Evolutionary conservation across 257 asterid species (phyloP), one percentile per base, ranked within the genome.

Genomic region (Nicotiana paniculata): DNA sequence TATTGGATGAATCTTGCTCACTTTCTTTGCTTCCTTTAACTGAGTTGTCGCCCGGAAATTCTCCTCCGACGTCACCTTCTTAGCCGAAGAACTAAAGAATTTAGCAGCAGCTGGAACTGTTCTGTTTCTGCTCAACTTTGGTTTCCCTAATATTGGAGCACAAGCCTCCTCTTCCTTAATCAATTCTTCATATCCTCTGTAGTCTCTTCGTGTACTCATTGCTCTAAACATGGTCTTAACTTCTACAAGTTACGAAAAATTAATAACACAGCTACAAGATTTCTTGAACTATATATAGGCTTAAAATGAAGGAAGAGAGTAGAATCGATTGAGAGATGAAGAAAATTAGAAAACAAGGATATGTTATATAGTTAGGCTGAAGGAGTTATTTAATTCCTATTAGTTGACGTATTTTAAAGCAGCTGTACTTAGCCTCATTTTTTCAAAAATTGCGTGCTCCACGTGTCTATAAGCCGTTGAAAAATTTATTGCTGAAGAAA

Each of bases 181-280:
- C 28, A 92, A 80, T 63, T 87, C 88, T 77, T 87, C 93, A 63
- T 93, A 93, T 1, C 93, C 91, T 16, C 82, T 51, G 13, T 63
- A 82, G 81, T 85, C 74, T 54, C 85, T 85, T 81, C 95, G 80
- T 37, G 89, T 87, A 86, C 95, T 93, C 82, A 92, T 32, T 54
- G 93, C 91, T 88, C 97, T 90, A 53, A 93, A 86, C 97, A 93
- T 93, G 77, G 85, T 58, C 62, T 67, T 10, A 3, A 24, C 17
- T 77, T 30, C 11, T 59, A 35, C 39, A 8, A 13, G 24, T 61
- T 5, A 57, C 5, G 11, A 53, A 55, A 37, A 77, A 18, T n/a
- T n/a, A n/a, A n/a, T n/a, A n/a, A 55, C 15, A 54, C 32, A 78
- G 78, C 15, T 11, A 2, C 39, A 8, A 13, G 24, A 21, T 72